Base-by-base conservation (phyloP, 1,284 basidiomycete species). In the Inonotus obliquus region DNA sequence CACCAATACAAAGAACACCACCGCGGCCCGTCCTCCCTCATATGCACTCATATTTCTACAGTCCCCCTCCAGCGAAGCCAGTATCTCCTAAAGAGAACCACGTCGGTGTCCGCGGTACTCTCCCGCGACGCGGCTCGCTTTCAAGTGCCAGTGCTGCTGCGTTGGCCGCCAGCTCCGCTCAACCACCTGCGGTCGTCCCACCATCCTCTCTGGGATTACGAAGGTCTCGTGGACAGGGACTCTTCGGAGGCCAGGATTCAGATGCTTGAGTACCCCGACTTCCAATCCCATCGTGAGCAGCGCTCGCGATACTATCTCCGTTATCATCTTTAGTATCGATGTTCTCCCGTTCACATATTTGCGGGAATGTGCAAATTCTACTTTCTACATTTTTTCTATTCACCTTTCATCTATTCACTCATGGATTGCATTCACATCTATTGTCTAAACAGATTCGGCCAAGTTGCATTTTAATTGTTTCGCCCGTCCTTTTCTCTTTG, bases 71-170 rank as follows among this genome's bases (percentile, higher is more conserved):
- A 27, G 32, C 51, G 17, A 52, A 53, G 14, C 58, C 60, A 5
- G 60, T 52, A 4, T 57, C 60, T 7, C 60, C 60, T 10, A 57
- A 62, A 41, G 61, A 62, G 51, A 58, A 52, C 39, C 48, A 48
- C 29, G 48, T 62, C 5, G 51, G 51, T 13, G 55, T 53, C 1
- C 32, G 35, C 13, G 57, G 45, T 17, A 51, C 60, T 13, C 54
- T 61, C n/a, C 60, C 60, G 7, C 54, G 61, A 14, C 61, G 61
- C 19, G 61, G 61, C 17, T 62, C 61, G 17, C n/a, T 62, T 32
- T 62, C 61, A 23, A 62, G 56, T 25, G 61, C 61, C 13, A 62
- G 61, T 41, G 61, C 61, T 9, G 55, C 61, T n/a, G 37, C 47
- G 45, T 54, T 57, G 27, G 14, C 56, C 25, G 61, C 57, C n/a